Evolutionary conservation across 148 eudicot genomes (phyloP).

Genomic region (Chenopodium berlandieri): DNA sequence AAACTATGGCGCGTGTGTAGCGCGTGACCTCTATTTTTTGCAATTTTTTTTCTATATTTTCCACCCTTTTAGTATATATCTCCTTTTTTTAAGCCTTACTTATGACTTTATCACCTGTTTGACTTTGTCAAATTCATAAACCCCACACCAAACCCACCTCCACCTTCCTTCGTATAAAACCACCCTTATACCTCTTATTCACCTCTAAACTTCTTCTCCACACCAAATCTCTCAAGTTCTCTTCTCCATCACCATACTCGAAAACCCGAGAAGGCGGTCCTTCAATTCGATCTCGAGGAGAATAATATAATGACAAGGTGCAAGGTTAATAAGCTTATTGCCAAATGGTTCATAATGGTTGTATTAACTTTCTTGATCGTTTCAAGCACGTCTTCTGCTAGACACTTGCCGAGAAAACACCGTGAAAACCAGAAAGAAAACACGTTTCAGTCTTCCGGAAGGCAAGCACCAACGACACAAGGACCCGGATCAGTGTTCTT

Average conservation of each 20-base stretch:
- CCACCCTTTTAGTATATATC: not conserved
- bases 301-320: slow-evolving; percentile 14
- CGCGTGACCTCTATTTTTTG: not conserved
- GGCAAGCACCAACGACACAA: not conserved
- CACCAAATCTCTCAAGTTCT: not conserved
- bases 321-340: not conserved
- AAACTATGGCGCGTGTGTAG: not conserved
- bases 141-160: not conserved
- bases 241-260: not conserved
- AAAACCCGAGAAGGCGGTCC: not conserved
- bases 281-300: not conserved
- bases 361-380: slow-evolving; percentile 13
- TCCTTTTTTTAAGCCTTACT: slow-evolving; percentile 5
- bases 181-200: slow-evolving; percentile 7
- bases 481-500: slow-evolving; percentile 12
- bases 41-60: not conserved
- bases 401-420: slow-evolving; percentile 7
- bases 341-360: not conserved
- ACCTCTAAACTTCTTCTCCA: not conserved
- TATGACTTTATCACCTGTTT: slow-evolving; percentile 11
- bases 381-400: slow-evolving; percentile 6
- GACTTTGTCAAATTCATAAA: slow-evolving; percentile 27
- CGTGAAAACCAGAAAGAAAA: not conserved
- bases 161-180: slow-evolving; percentile 15
- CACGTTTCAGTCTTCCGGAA: not conserved